phyloP scores from a whole-genome alignment of 2,329 filamentous ascomycete genomes.

The Ascochyta clinopodiicola region DNA sequence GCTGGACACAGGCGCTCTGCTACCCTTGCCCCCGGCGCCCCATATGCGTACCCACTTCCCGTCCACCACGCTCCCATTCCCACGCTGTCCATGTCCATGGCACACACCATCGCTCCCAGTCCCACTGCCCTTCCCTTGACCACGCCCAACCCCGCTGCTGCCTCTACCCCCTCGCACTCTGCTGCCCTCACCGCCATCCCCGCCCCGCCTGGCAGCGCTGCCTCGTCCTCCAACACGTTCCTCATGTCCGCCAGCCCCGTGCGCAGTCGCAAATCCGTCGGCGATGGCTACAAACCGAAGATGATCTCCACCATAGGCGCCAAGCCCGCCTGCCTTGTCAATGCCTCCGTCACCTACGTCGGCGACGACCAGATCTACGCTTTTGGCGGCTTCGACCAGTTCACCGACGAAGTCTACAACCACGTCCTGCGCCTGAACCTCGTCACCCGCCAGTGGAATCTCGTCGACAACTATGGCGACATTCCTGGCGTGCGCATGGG shows the following conservation, averaged over 20 bases:
- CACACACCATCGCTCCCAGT: conserved; percentile 29
- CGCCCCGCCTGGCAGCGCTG: conserved; percentile 57
- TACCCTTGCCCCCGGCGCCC: conserved; percentile 26
- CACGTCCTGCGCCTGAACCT: conserved; percentile 92
- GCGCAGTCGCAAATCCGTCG: conserved; percentile 55
- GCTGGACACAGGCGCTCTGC: conserved; percentile 23
- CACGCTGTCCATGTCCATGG: conserved; percentile 42
- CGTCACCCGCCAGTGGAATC: conserved; percentile 85
- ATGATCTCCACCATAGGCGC: conserved; percentile 68
- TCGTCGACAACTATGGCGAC: conserved; percentile 98
- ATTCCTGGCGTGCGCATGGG: conserved; percentile 98
- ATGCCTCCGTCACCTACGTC: conserved; percentile 98
- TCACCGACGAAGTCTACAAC: conserved; percentile 98
- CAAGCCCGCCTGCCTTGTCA: conserved; percentile 91
- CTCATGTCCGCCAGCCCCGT: conserved; percentile 83
- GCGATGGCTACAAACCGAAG: conserved; percentile 82
- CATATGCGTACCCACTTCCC: conserved; percentile 21
- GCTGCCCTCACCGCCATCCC: conserved; percentile 53
- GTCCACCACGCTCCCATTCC: conserved; percentile 13
- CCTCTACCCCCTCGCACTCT: conserved; percentile 47
- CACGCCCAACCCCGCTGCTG: conserved; percentile 33
- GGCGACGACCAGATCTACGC: conserved; percentile 97
- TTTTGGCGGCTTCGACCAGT: conserved; percentile 98
- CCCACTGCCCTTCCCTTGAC: conserved; percentile 25
- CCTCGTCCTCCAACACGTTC: conserved; percentile 78